phyloP scores from a whole-genome alignment of 345 rosid species.

The Fremontodendron californicum region DNA sequence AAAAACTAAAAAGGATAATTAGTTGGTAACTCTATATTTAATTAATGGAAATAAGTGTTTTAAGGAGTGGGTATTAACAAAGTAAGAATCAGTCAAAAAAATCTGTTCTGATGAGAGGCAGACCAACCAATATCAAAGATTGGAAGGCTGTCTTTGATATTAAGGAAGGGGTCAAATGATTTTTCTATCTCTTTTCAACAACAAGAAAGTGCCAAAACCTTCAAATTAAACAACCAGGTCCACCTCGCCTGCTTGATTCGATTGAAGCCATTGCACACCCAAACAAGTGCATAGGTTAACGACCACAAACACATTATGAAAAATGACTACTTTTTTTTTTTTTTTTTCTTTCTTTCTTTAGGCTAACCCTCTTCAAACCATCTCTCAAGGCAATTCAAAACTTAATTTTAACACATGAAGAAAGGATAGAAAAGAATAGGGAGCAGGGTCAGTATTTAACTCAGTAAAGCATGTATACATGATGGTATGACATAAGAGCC shows the following conservation, averaged over 20 bases:
- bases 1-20: neutral
- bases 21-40: neutral
- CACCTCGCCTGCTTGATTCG: neutral
- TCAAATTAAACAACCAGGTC: constrained; percentile 2
- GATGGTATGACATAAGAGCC: too few relatives aligned
- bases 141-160: neutral
- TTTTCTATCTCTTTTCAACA: neutral
- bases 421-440: too few relatives aligned
- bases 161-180: neutral
- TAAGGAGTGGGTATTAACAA: neutral
- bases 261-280: neutral
- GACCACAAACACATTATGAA: neutral
- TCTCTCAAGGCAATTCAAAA: too few relatives aligned
- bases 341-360: too few relatives aligned
- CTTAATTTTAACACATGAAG: too few relatives aligned
- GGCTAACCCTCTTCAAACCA: too few relatives aligned
- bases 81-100: neutral
- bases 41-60: neutral
- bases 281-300: constrained; percentile 1
- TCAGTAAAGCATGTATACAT: too few relatives aligned
- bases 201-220: neutral
- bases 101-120: neutral
- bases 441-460: too few relatives aligned
- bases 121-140: neutral
- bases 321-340: too few relatives aligned